Evolutionary conservation across 2,329 filamentous ascomycete species (phyloP), one percentile per base, ranked within the genome.

Genomic region (Sporothrix brunneoviolacea): DNA sequence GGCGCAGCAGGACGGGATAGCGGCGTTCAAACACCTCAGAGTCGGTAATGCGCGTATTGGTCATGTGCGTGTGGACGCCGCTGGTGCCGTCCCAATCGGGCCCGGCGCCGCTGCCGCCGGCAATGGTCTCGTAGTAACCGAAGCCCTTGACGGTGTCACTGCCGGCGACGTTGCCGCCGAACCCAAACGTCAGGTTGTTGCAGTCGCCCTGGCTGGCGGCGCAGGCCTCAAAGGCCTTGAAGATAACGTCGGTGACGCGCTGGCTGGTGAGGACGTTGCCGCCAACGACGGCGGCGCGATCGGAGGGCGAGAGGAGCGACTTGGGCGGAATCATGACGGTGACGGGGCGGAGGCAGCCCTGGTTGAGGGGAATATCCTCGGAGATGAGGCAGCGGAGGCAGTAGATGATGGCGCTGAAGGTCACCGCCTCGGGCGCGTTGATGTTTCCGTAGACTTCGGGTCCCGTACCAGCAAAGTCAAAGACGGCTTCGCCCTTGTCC

Each of bases 41-140:
- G 62, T 91, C 88, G 0, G 87, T 91, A 61, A 91, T 91, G 13
- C 86, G 77, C 3, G 87, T 91, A 64, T 93, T 93, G 7, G 88
- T 91, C 84, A 91, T 90, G 67, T 91, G 86, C 2, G 80, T 85
- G 63, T 91, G 86, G n/a, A 91, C 85, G 22, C 85, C 86, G 47
- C 73, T 80, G 10, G 84, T 83, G 33, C 87, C 87, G 54, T 84
- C 73, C 86, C 86, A 91, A 13, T 74, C 73, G 0, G 82, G 77
- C 0, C 86, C 86, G 0, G 87, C 88, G 24, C 87, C 87, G 35
- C 77, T 81, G 0, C 88, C 88, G 35, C 88, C 87, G 0, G 84
- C 83, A 55, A 93, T 90, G 6, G 87, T 91, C 66, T 93, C 88
- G 64, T 91, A 91, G 71, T 91, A 93, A 9, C 88, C 88, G 62